Base-by-base conservation (phyloP, 495 filamentous ascomycete species). In the Neurospora sp. region DNA sequence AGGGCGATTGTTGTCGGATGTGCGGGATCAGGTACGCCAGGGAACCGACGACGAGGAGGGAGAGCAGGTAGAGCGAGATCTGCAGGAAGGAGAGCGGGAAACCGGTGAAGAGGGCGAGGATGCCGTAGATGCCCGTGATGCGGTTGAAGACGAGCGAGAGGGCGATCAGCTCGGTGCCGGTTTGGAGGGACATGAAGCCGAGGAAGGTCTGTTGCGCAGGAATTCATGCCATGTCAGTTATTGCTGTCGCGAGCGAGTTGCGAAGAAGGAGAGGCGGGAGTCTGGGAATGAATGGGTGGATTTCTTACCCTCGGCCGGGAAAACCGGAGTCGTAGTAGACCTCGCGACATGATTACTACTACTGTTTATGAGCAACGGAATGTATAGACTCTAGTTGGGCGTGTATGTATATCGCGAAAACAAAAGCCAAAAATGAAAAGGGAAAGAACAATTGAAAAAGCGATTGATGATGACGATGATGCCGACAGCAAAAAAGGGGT, bases 71-170 rank as follows among this genome's bases (percentile, higher is more conserved):
- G 88, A 92, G 90, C 35, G 88, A 90, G 74, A 94, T 83, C 78
- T 94, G 91, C 5, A 93, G 80, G 4, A 89, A 85, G 18, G 91
- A 92, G 38, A 86, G 76, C 38, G 77, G 69, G 69, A 83, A 83
- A 77, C 92, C 92, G n/a, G 92, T 93, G 70, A 93, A 82, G 75
- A 96, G 85, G 69, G 94, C 93, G 73, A 97, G 91, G 70, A 97
- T 85, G 77, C 94, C 94, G 82, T 94, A 97, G 74, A 97, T 83
- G 71, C 93, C 93, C 71, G 92, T 93, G 74, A 91, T 86, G 82
- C 97, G 97, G 85, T 97, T 97, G 79, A 97, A 87, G 39, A 96
- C 82, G 71, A 95, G 85, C 12, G 91, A 89, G 74, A 95, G 84
- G 7, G 91, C 89, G 73, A 96, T 91, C 72, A 97, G 84, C 72